phyloP scores from a whole-genome alignment of 768 basidiomycete species.

The Mycena filopes region DNA sequence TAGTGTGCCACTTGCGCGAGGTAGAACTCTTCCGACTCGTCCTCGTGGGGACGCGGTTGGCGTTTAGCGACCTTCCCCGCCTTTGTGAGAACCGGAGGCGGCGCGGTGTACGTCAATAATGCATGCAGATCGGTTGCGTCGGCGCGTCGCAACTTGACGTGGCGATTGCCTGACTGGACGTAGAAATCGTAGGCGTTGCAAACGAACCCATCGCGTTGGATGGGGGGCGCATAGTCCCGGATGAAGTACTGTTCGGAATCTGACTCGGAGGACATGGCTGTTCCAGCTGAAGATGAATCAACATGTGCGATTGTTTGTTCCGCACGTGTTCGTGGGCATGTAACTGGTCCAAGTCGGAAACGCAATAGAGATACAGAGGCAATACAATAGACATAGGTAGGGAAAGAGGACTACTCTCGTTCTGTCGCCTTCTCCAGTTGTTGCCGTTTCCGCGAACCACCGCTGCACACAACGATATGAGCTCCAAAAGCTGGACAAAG shows the following conservation, averaged over 20 bases:
- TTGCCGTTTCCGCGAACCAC: slow-evolving; percentile 63
- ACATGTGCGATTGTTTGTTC: not conserved
- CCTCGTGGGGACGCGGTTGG: slow-evolving; percentile 38
- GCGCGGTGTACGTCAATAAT: slow-evolving; percentile 39
- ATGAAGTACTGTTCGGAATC: slow-evolving; percentile 1
- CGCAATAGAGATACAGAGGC: slow-evolving; percentile 13
- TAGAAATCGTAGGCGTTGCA: slow-evolving; percentile 33
- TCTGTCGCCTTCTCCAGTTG: slow-evolving; percentile 61
- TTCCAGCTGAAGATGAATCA: not conserved
- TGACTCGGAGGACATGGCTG: slow-evolving; percentile 5
- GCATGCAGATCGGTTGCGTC: slow-evolving; percentile 34
- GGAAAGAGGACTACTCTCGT: slow-evolving; percentile 29
- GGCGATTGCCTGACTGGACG: slow-evolving; percentile 29
- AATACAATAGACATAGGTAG: slow-evolving; percentile 10
- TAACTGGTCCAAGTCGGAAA: too few species aligned
- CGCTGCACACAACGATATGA: slow-evolving; percentile 40
- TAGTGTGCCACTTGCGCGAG: slow-evolving; percentile 42
- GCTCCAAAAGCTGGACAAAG: slow-evolving; percentile 14
- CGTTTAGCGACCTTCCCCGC: slow-evolving; percentile 40
- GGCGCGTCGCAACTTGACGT: slow-evolving; percentile 25
- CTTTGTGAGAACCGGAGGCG: slow-evolving; percentile 39
- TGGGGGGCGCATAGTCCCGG: slow-evolving; percentile 26
- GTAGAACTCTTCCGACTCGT: slow-evolving; percentile 39
- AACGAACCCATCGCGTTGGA: slow-evolving; percentile 36
- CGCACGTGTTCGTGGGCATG: slow-evolving; percentile 7